Conservation (phyloP, 345 rosid genomes). For the Rhizophora mangle region DNA sequence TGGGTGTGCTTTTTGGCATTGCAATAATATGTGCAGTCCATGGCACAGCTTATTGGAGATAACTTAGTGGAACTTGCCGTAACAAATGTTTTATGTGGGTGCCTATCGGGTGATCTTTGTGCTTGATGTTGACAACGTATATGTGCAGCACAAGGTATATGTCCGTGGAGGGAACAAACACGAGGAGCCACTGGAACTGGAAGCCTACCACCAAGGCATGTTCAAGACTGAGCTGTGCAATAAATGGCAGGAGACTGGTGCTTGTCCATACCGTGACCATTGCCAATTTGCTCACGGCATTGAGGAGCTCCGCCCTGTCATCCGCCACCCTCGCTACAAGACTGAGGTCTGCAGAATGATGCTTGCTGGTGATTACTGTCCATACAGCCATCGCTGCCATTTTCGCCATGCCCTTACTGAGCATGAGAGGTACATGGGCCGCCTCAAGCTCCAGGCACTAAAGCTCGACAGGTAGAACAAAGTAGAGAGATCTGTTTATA, state of each 20-base stretch:
- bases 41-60: neutral
- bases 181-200: slow-evolving; percentile 54
- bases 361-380: slow-evolving; percentile 61
- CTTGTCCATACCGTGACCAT: slow-evolving; percentile 66
- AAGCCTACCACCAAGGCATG: slow-evolving; percentile 82
- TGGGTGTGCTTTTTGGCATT: no score
- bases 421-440: slow-evolving; percentile 41
- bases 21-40: no score
- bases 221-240: slow-evolving; percentile 89
- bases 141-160: slow-evolving; percentile 35
- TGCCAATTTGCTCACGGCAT: slow-evolving; percentile 94
- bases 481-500: slow-evolving; percentile 21
- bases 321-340: slow-evolving; percentile 90
- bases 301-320: slow-evolving; percentile 76
- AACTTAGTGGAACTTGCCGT: neutral
- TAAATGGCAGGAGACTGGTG: slow-evolving; percentile 95
- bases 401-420: slow-evolving; percentile 89
- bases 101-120: neutral
- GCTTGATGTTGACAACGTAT: neutral
- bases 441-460: neutral
- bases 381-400: slow-evolving; percentile 93
- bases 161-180: slow-evolving; percentile 43
- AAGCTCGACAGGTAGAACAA: slow-evolving; percentile 22
- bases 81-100: neutral
- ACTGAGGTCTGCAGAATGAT: slow-evolving; percentile 83